phyloP scores from a whole-genome alignment of 352 stramenopile species.

The Phytopythium ostracodes region DNA sequence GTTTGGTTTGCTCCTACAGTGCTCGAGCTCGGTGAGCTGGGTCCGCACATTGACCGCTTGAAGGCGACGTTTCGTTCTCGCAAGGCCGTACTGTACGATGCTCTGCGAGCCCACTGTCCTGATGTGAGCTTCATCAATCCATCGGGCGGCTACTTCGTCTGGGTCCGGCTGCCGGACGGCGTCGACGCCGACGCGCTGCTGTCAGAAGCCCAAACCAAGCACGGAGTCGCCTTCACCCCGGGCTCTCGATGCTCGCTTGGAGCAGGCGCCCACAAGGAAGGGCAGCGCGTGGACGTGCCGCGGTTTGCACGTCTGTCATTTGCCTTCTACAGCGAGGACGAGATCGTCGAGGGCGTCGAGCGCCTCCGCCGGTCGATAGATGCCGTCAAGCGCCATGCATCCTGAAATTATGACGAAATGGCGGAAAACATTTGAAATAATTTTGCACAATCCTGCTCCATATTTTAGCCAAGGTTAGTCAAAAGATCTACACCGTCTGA shows the following conservation, averaged over 20 bases:
- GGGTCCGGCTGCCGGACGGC: conserved; percentile 51
- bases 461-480: too few relatives aligned
- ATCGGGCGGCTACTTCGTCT: conserved; percentile 83
- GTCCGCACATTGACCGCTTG: conserved; percentile 46
- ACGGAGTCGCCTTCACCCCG: conserved; percentile 77
- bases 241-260: conserved; percentile 58
- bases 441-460: neutral
- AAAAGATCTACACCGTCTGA: too few relatives aligned
- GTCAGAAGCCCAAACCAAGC: conserved; percentile 28
- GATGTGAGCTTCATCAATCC: conserved; percentile 53
- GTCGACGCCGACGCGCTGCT: conserved; percentile 52
- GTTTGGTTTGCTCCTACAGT: conserved; percentile 20
- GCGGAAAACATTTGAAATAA: neutral
- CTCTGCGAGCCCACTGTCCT: conserved; percentile 36
- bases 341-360: conserved; percentile 60
- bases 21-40: conserved; percentile 46
- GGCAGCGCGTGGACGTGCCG: conserved; percentile 25
- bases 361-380: conserved; percentile 39
- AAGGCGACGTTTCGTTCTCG: conserved; percentile 35
- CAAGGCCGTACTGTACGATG: conserved; percentile 44
- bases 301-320: conserved; percentile 67
- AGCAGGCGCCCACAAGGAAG: conserved; percentile 1
- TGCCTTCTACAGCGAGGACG: conserved; percentile 74
- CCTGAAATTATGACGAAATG: neutral
- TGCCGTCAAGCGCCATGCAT: neutral